A percentile compares a stretch with the other conserved stretches of the same genome.
phyloP scores from a whole-genome alignment of 495 filamentous ascomycete genomes.

The Monascus purpureus region DNA sequence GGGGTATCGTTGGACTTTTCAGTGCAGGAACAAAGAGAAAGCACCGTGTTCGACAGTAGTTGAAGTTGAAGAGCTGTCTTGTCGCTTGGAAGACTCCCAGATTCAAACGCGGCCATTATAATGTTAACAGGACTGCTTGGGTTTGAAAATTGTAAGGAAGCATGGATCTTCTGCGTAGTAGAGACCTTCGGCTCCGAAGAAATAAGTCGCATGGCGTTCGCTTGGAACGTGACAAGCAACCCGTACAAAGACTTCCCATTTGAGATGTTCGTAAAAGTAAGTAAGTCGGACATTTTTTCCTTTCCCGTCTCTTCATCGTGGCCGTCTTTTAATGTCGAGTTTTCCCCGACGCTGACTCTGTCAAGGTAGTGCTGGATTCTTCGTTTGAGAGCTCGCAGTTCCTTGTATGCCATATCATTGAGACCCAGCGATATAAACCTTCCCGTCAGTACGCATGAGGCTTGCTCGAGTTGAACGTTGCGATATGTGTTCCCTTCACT shows the following conservation, averaged over 20 bases:
- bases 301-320: constrained; percentile 19
- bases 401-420: constrained; percentile 62
- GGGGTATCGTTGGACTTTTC: constrained; percentile 12
- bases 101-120: constrained; percentile 37
- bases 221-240: constrained; percentile 26
- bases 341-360: constrained; percentile 1
- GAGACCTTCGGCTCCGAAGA: constrained; percentile 26
- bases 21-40: constrained; percentile 42
- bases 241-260: constrained; percentile 21
- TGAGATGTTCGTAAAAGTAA: constrained; percentile 40
- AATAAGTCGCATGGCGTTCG: constrained; percentile 37
- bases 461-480: constrained; percentile 68
- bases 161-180: constrained; percentile 35
- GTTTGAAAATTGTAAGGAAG: constrained; percentile 28
- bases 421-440: constrained; percentile 60
- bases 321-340: constrained; percentile 5
- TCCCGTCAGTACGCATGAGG: constrained; percentile 60
- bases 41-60: constrained; percentile 47
- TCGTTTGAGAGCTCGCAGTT: constrained; percentile 55
- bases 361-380: constrained; percentile 36
- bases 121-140: constrained; percentile 53
- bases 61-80: constrained; percentile 62
- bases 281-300: constrained; percentile 44
- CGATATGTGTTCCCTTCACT: constrained; percentile 37
- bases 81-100: constrained; percentile 25